Base-by-base conservation (phyloP, 805 yeast genomes). In the Yamadazyma endophytica region DNA sequence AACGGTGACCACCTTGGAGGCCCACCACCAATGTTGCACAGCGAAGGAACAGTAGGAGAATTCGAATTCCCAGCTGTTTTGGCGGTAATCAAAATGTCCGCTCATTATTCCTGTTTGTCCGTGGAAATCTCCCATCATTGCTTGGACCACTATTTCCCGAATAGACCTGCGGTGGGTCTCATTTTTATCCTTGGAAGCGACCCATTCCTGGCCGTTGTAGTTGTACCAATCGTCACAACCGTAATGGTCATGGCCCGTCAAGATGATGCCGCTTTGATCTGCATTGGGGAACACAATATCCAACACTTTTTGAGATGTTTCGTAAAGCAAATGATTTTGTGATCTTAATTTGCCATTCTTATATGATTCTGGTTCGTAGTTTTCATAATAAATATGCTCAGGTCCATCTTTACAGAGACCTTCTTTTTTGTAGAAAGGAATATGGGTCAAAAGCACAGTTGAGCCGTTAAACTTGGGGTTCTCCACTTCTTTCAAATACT, bases 21-120 rank as follows among this genome's bases (percentile, higher is more conserved):
- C 84, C 98, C 98, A 92, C 98, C 98, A 92, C 32, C 83, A 76
- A 53, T 89, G 97, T 59, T 89, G 97, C 8, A 86, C 75, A 2
- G 74, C 71, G 54, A 90, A 90, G 11, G 88, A 80, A 60, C 98
- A 92, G 37, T 82, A 63, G 5, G 73, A 56, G 59, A 77, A 90
- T 17, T 70, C 60, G 63, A 84, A 89, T 12, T 70, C 70, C 90
- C 94, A 82, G 13, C 49, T 46, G 1, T 56, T 46, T 0, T 54
- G 40, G 1, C 36, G 39, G 9, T 58, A 42, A 46, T 76, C 65
- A 52, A 74, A 82, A 31, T 68, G 75, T 2, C 95, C 97, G 1
- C 88, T 80, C 42, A 92, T 58, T 9, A 92, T 58, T 0, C 97
- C 98, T 2, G 88, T 74, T 46, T 82, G 84, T 2, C 98, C 98